A percentile compares a stretch with the other conserved stretches of the same genome.
Conservation (phyloP, 352 stramenopile species). For the Phytophthora idaei region DNA sequence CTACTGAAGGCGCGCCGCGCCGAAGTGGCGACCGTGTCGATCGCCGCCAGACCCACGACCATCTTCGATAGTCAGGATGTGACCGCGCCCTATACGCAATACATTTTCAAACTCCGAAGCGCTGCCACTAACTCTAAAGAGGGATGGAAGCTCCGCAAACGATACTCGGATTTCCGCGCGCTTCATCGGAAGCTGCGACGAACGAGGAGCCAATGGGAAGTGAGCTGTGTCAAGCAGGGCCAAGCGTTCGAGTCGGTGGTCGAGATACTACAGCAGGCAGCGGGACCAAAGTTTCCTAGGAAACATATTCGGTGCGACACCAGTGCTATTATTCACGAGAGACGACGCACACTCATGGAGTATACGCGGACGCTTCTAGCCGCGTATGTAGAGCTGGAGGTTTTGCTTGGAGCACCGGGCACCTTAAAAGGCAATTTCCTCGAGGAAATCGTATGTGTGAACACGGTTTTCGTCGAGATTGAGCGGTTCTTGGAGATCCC, state of each 20-base stretch:
- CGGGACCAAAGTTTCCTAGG: conserved; percentile 27
- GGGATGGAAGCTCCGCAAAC: conserved; percentile 34
- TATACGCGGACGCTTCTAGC: conserved; percentile 27
- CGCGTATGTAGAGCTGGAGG: conserved; percentile 33
- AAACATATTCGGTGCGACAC: conserved; percentile 43
- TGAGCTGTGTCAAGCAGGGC: conserved; percentile 21
- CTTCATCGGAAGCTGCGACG: conserved; percentile 26
- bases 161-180: conserved; percentile 33
- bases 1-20: conserved; percentile 28
- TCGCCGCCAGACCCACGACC: conserved; percentile 24
- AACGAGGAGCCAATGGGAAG: conserved; percentile 21
- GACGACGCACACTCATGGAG: conserved; percentile 24
- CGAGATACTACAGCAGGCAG: conserved; percentile 16
- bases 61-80: conserved; percentile 32
- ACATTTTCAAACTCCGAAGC: conserved; percentile 33
- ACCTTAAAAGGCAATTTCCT: conserved; percentile 10
- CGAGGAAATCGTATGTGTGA: conserved; percentile 21
- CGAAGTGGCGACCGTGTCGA: conserved; percentile 24
- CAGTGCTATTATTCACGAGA: conserved; percentile 28
- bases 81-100: conserved; percentile 36
- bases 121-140: conserved; percentile 12
- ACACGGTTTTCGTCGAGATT: conserved; percentile 26
- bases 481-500: conserved; percentile 39
- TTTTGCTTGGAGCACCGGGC: conserved; percentile 19
- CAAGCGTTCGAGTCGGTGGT: conserved; percentile 15